Evolutionary conservation across 1,284 basidiomycete genomes (phyloP).

Genomic region (Erythrobasidium hasegawianum): DNA sequence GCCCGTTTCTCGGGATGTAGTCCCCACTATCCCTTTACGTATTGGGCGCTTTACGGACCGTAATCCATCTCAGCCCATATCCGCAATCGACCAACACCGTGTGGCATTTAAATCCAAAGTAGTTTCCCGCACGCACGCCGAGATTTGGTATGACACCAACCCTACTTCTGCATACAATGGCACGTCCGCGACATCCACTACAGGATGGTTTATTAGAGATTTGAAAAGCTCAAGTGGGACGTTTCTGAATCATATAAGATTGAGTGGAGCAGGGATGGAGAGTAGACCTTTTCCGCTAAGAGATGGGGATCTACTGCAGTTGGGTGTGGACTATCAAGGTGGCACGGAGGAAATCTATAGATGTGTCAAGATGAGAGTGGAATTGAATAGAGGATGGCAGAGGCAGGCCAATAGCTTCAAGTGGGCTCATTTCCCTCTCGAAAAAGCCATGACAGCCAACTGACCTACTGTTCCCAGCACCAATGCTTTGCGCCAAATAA

Average conservation of each 20-base stretch:
- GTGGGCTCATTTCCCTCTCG: too few relatives aligned
- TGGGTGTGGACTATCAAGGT: constrained; percentile 97
- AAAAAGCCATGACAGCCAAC: too few relatives aligned
- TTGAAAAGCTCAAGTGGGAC: constrained; percentile 88
- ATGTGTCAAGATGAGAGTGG: constrained; percentile 93
- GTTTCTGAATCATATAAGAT: constrained; percentile 89
- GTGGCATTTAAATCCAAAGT: constrained; percentile 96
- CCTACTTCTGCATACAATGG: neutral
- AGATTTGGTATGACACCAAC: constrained; percentile 71
- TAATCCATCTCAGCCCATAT: constrained; percentile 53
- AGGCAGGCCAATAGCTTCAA: constrained; percentile 87
- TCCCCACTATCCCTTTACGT: constrained; percentile 52
- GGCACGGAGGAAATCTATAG: constrained; percentile 97
- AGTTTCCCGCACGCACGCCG: constrained; percentile 88
- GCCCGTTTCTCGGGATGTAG: constrained; percentile 79
- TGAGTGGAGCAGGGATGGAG: constrained; percentile 78
- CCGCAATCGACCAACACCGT: constrained; percentile 61
- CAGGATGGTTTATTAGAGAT: constrained; percentile 72
- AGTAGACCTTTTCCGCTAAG: constrained; percentile 73
- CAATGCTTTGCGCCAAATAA: constrained; percentile 74
- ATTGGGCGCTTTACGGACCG: constrained; percentile 45
- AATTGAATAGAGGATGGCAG: constrained; percentile 79
- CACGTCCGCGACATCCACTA: neutral
- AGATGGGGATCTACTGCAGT: constrained; percentile 91
- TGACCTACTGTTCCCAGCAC: too few relatives aligned